Conservation (phyloP, 176 grass and related monocot genomes). For the Canna indica region DNA sequence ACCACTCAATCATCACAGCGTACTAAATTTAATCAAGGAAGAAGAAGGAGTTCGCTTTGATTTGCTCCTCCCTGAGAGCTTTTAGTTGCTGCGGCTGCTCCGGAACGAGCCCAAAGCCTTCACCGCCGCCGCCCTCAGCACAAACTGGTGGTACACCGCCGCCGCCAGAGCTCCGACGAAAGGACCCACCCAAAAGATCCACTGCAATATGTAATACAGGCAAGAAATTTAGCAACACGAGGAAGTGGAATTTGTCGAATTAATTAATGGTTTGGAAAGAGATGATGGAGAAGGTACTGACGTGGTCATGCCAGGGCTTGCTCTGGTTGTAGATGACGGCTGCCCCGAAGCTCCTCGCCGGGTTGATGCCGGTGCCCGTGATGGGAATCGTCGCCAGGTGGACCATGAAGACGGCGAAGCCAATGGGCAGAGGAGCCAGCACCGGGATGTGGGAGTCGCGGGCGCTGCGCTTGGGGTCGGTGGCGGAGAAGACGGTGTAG, state of each 20-base stretch:
- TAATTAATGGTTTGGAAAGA: too few relatives aligned
- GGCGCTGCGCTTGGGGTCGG: slow-evolving; percentile 96
- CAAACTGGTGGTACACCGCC: slow-evolving; percentile 54
- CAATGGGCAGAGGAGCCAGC: slow-evolving; percentile 69
- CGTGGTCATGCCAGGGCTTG: slow-evolving; percentile 53
- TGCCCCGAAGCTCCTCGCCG: slow-evolving; percentile 76
- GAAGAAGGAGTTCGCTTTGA: too few relatives aligned
- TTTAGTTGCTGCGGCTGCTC: slow-evolving; percentile 22
- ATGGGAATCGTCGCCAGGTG: slow-evolving; percentile 83
- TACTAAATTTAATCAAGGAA: too few relatives aligned
- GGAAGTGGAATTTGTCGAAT: too few relatives aligned
- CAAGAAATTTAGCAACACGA: too few relatives aligned
- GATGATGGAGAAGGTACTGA: slow-evolving; percentile 4
- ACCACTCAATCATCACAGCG: too few relatives aligned
- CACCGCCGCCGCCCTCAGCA: slow-evolving; percentile 38
- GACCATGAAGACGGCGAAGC: slow-evolving; percentile 78
- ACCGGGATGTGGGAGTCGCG: slow-evolving; percentile 81
- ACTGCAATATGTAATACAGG: slow-evolving; percentile 19
- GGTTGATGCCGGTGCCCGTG: slow-evolving; percentile 86
- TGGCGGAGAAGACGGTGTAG: slow-evolving; percentile 75
- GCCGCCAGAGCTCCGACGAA: slow-evolving; percentile 46
- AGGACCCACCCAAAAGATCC: slow-evolving; percentile 93
- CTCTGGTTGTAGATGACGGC: slow-evolving; percentile 57
- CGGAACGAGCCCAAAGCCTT: slow-evolving; percentile 59
- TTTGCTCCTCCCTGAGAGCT: too few relatives aligned